Evolutionary conservation across 495 filamentous ascomycete genomes (phyloP), one percentile per base, ranked within the genome.

Genomic region (Chaetomidium leptoderma): DNA sequence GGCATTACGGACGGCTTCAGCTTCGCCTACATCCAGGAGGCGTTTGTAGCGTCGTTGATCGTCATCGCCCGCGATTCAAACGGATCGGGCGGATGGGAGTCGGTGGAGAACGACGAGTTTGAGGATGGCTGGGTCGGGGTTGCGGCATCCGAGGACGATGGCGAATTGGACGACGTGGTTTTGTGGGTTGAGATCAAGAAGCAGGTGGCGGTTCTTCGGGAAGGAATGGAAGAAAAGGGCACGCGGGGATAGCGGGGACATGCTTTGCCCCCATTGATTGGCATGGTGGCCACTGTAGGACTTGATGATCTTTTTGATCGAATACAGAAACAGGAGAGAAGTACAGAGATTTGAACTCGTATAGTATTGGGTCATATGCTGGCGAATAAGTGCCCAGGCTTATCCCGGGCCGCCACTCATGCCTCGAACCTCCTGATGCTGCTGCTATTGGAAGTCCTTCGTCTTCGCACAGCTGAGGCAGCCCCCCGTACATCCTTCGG

Each of bases 21-120:
- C 66, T 87, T 86, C 61, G 84, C 84, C 0, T 86, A 86, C 53
- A 71, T 87, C 62, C 80, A 87, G 63, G 84, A 87, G 61, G 81
- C 78, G 0, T 86, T 87, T 47, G 79, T 87, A 1, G 78, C 82
- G 5, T 77, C 81, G 1, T 62, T 86, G 40, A 65, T 86, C 42
- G 70, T 74, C 11, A 79, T 86, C 32, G 79, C 75, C 0, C 63
- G 70, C 24, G 63, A 61, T 19, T 65, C 66, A 6, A 30, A 59
- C 3, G 55, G 35, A 2, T 19, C 33, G 0, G 32, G n/a, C 13
- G 58, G 45, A 6, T 54, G 37, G 21, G 40, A 26, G 17, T 21
- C 27, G 10, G 39, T 36, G 13, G 24, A 52, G n/a, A 29, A 54
- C 4, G 59, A 57, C n/a, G 52, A 16, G 6, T 30, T 49, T 1